Base-by-base conservation (phyloP, 139 green algal species). In the Haematococcus lacustris region DNA sequence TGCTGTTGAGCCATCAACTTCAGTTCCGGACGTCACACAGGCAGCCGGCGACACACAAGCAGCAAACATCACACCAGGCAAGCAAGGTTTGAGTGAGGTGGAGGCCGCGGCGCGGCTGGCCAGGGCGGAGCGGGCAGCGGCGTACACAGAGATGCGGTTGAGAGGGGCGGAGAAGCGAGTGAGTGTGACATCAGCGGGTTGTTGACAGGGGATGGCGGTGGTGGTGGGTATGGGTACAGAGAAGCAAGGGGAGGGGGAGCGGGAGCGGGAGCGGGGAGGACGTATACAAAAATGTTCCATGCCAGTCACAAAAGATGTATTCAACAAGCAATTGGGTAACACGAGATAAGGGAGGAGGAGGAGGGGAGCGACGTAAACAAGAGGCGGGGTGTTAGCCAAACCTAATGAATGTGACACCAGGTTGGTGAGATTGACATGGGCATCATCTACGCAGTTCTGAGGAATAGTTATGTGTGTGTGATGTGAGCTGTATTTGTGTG, bases 141-240 rank as follows among this genome's bases (percentile, higher is more conserved):
- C 53, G 68, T 59, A 84, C 38, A 53, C 79, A 33, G 82, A 89
- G 38, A 65, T 74, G n/a, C 80, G 62, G 35, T n/a, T 86, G 38
- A 68, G 68, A 38, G 50, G 76, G 0, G 60, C 41, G 33, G 89
- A 91, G 76, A 86, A 83, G 76, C 62, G 70, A 37, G 38, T 76
- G 6, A 28, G 68, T 51, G 66, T 2, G 32, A 25, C 13, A 13
- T 13, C 21, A 13, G 47, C 47, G 47, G 13, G 47, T 57, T 57
- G 21, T 13, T 21, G 21, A 21, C 47, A 57, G 13, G 47, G 47
- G 47, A 57, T 57, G 47, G 47, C 47, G 17, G 13, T 57, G 47
- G 17, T 57, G 47, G 17, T 57, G 47, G 21, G 13, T 57, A 21
- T n/a, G 47, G 17, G 13, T 57, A 13, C 47, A n/a, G 13, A 57